Conservation (phyloP, 768 basidiomycete genomes). For the Hypholoma sublateritium region DNA sequence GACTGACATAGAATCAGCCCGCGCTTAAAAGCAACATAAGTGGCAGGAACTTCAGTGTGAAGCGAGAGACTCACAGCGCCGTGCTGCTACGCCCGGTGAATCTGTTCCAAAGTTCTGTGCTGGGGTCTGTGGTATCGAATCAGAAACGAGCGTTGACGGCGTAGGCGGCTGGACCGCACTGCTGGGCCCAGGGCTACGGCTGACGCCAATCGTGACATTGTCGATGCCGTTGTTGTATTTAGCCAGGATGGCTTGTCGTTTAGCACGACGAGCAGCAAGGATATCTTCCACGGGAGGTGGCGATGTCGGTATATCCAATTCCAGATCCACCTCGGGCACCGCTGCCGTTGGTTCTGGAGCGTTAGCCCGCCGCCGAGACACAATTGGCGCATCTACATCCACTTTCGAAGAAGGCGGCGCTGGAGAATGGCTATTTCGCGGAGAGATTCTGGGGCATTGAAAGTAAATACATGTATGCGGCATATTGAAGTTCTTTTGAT, state of each 20-base stretch:
- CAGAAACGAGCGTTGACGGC: constrained; percentile 54
- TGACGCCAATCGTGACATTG: constrained; percentile 40
- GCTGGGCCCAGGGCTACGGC: constrained; percentile 62
- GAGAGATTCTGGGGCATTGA: constrained; percentile 59
- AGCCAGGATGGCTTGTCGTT: constrained; percentile 76
- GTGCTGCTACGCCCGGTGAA: constrained; percentile 5
- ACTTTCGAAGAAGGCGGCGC: constrained; percentile 14
- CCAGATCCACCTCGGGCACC: constrained; percentile 45
- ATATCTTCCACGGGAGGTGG: constrained; percentile 61
- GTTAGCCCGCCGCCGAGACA: constrained; percentile 4
- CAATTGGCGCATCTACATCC: constrained; percentile 6
- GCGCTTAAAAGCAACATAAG: constrained; percentile 30
- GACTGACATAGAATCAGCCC: constrained; percentile 54
- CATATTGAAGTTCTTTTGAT: constrained; percentile 24
- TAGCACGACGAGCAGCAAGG: constrained; percentile 68
- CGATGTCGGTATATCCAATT: constrained; percentile 53
- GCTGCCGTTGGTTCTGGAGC: constrained; percentile 18
- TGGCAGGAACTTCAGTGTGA: constrained; percentile 1
- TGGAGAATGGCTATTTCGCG: constrained; percentile 34
- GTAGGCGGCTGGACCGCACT: constrained; percentile 77
- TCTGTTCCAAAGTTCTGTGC: constrained; percentile 14
- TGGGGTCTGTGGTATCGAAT: constrained; percentile 56
- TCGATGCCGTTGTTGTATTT: constrained; percentile 63
- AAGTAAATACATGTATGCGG: constrained; percentile 2
- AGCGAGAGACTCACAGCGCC: constrained; percentile 16